These are phyloP conservation scores for Leccinum angustisporum DNA, from an alignment of 1,284 basidiomycete species.

Conservation along the genomic window DNA sequence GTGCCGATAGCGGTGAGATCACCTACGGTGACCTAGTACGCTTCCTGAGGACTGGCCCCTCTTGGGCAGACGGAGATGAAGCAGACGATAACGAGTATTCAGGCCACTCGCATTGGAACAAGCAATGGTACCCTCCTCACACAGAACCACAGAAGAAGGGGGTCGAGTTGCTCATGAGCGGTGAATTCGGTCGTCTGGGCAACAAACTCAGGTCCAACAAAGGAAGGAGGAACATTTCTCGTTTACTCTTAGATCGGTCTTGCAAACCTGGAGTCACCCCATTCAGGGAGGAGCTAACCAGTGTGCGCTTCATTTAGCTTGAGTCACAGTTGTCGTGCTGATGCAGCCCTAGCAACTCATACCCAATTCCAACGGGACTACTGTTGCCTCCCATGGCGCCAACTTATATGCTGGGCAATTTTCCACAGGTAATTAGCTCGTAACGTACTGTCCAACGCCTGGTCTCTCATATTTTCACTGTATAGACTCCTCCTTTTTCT, in stretches of 20 bases:
- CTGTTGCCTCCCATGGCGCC: slow-evolving; percentile 78
- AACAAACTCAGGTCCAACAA: slow-evolving; percentile 45
- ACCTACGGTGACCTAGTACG: slow-evolving; percentile 26
- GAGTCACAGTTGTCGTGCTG: slow-evolving; percentile 5
- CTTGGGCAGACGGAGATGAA: slow-evolving; percentile 24
- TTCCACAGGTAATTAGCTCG: slow-evolving; percentile 58
- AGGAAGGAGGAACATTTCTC: slow-evolving; percentile 45
- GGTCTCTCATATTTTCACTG: slow-evolving; percentile 5
- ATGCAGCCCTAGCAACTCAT: slow-evolving; percentile 58
- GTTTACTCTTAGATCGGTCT: slow-evolving; percentile 45
- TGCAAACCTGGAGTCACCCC: slow-evolving; percentile 37
- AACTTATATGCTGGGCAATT: slow-evolving; percentile 95
- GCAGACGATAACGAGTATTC: slow-evolving; percentile 37
- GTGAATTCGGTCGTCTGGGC: slow-evolving; percentile 81
- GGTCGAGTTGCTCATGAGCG: slow-evolving; percentile 68
- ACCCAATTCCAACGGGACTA: slow-evolving; percentile 85
- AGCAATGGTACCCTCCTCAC: slow-evolving; percentile 48
- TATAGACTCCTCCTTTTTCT: slow-evolving; percentile 77
- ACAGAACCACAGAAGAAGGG: slow-evolving; percentile 73
- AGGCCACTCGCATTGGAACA: slow-evolving; percentile 24
- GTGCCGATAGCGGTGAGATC: slow-evolving; percentile 31
- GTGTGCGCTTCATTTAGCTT: slow-evolving; percentile 38
- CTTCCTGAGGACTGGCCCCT: slow-evolving; percentile 16
- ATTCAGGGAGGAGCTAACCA: slow-evolving; percentile 53
- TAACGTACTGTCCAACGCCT: slow-evolving; percentile 23